These are phyloP conservation scores for Solanum chmielewskii DNA, from an alignment of 257 asterid genomes.

Conservation along the genomic window DNA sequence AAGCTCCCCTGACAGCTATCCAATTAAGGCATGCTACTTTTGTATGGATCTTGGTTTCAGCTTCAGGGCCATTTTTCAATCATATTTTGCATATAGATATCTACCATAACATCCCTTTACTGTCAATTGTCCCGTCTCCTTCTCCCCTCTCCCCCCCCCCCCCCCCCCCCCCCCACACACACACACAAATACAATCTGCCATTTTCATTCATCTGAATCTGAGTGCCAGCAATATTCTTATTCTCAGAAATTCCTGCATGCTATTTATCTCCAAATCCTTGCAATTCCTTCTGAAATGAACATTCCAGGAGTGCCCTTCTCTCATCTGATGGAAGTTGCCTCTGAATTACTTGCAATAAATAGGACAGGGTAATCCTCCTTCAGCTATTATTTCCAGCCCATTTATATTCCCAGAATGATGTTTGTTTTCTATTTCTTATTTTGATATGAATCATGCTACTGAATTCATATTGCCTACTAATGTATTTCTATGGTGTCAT, in stretches of 20 bases:
- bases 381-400: neutral
- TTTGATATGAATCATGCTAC: neutral
- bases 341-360: neutral
- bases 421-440: neutral
- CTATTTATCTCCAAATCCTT: neutral
- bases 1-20: neutral
- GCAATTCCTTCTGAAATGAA: neutral
- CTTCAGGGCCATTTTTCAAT: neutral
- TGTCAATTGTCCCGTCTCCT: neutral
- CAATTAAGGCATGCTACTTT: neutral
- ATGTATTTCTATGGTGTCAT: neutral
- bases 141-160: fast-evolving
- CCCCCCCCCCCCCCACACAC: fast-evolving
- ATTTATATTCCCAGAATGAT: neutral
- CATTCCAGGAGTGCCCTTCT: neutral
- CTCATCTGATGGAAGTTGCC: neutral
- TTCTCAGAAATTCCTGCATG: neutral
- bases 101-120: neutral
- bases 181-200: neutral
- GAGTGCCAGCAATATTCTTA: neutral
- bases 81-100: neutral
- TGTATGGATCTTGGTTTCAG: neutral
- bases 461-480: neutral
- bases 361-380: neutral
- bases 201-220: neutral